Percentiles rank a stretch among this genome's conserved stretches.
phyloP scores from a whole-genome alignment of 257 asterid genomes.

The Solanum chilense region DNA sequence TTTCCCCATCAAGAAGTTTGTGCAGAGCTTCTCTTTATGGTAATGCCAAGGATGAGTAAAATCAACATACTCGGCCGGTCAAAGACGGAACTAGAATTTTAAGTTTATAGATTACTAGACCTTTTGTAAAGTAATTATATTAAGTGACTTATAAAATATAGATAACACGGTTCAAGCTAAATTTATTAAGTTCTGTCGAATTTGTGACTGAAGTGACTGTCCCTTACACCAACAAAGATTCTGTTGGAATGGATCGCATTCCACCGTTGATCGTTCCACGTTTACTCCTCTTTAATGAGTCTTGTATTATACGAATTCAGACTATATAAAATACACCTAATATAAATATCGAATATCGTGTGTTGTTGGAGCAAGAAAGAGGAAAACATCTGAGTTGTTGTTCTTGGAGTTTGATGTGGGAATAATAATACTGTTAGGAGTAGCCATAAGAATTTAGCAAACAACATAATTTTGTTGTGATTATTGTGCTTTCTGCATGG shows the following conservation, averaged over 20 bases:
- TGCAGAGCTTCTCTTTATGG: not conserved
- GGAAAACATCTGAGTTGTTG: not conserved
- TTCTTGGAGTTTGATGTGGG: not conserved
- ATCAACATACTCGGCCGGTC: not conserved
- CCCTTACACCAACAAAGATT: not conserved
- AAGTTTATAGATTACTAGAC: not conserved
- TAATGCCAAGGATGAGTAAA: not conserved
- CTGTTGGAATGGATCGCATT: not conserved
- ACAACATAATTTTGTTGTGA: not conserved
- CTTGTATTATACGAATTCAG: too few relatives aligned
- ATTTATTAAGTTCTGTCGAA: not conserved
- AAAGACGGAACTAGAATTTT: not conserved
- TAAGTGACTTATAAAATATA: not conserved
- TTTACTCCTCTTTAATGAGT: not conserved
- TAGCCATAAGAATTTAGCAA: not conserved
- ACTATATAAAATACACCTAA: too few relatives aligned
- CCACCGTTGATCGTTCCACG: not conserved
- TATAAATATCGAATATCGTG: not conserved
- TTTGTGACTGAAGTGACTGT: not conserved
- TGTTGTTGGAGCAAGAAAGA: not conserved
- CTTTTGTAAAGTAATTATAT: not conserved
- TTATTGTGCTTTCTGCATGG: not conserved
- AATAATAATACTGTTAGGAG: not conserved
- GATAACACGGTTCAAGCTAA: not conserved
- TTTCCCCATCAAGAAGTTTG: slow-evolving; percentile 3